A percentile compares a stretch with the other conserved stretches of the same genome.
phyloP scores from a whole-genome alignment of 371 early-diverging fungal genomes.

The Scutellospora calospora region DNA sequence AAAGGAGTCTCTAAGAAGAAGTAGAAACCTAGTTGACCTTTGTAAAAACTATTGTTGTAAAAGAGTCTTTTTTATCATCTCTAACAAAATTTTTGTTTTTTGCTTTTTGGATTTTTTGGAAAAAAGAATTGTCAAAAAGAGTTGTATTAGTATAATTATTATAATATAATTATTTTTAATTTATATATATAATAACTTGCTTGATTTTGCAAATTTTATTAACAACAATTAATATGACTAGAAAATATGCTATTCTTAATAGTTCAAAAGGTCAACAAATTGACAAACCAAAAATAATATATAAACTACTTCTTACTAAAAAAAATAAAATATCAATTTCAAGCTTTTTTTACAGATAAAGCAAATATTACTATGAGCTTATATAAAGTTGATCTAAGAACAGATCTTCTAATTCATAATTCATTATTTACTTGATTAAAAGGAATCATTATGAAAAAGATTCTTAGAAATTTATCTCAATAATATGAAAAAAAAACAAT shows the following conservation, averaged over 20 bases:
- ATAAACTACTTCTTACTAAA: background rate
- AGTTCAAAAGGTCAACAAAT: background rate
- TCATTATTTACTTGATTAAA: background rate
- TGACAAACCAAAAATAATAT: background rate
- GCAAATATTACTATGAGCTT: background rate
- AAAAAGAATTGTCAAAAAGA: no score
- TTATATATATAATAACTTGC: background rate
- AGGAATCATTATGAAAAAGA: slow-evolving; percentile 1
- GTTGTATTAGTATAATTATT: no score
- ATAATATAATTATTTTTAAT: no score
- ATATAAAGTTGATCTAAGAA: background rate
- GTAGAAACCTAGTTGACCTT: no score
- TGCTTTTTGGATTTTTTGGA: no score
- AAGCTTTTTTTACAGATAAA: background rate
- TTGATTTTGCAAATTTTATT: background rate
- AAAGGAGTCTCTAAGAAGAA: no score
- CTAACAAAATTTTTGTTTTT: no score
- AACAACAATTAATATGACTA: background rate
- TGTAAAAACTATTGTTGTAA: no score
- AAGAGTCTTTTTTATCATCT: no score
- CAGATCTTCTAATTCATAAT: no score
- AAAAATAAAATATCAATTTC: background rate
- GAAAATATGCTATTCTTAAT: background rate
- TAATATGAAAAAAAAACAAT: no score
- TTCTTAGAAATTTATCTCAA: no score